Percentiles rank a stretch among this genome's conserved stretches.
These are phyloP conservation scores for Vaccinium myrtillus DNA, from an alignment of 148 eudicot species.

Conservation along the genomic window DNA sequence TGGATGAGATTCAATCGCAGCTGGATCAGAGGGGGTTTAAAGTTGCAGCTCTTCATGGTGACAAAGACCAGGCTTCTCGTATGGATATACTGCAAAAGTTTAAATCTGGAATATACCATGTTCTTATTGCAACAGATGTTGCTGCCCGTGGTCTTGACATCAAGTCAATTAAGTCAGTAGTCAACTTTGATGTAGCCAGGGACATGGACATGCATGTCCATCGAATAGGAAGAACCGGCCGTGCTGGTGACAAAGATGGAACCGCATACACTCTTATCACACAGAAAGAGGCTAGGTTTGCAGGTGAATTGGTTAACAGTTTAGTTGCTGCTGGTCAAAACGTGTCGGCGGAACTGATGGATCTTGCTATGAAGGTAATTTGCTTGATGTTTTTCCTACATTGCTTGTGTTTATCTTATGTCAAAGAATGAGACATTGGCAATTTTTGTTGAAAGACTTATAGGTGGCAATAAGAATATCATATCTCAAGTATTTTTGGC, in stretches of 20 bases:
- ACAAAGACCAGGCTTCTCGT: conserved; percentile 94
- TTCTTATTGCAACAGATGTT: conserved; percentile 96
- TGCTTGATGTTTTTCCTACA: conserved; percentile 4
- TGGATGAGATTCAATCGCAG: conserved; percentile 86
- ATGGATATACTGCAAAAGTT: conserved; percentile 89
- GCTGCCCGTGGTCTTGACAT: conserved; percentile 99
- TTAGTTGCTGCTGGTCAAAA: conserved; percentile 98
- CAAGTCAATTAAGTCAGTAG: conserved; percentile 95
- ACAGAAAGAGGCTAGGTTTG: conserved; percentile 94
- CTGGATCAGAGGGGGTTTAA: conserved; percentile 69
- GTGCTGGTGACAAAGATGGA: conserved; percentile 99
- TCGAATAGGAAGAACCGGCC: conserved; percentile 98
- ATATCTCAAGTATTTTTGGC: not conserved
- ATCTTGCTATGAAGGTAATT: conserved; percentile 98
- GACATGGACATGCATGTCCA: conserved; percentile 99
- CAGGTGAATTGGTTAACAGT: conserved; percentile 89
- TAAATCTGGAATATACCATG: conserved; percentile 84
- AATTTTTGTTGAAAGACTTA: not conserved
- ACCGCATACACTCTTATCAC: conserved; percentile 91
- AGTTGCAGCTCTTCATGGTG: conserved; percentile 98
- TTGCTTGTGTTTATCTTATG: not conserved
- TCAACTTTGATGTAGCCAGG: conserved; percentile 91
- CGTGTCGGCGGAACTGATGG: conserved; percentile 80
- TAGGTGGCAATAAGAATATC: not conserved
- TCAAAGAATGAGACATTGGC: not conserved